Percentiles rank a stretch among this genome's conserved stretches.
Evolutionary conservation across 441 rosid genomes (phyloP).

Genomic region (Populus hybrid): DNA sequence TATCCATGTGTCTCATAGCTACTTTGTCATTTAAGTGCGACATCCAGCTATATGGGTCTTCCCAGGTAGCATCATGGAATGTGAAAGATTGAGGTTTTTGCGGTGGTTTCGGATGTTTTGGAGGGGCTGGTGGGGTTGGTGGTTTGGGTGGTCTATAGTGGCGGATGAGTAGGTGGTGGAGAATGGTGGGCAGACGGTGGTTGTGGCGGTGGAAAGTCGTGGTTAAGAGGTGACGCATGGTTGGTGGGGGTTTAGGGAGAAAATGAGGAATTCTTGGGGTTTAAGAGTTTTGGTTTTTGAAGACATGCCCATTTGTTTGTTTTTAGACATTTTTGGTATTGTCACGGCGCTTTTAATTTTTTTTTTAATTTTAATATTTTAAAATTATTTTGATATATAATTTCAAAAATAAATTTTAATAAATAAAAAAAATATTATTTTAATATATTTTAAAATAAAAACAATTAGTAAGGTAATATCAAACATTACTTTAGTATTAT

Average conservation of each 20-base stretch:
- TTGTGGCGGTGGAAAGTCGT: conserved; percentile 24
- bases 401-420: too few species aligned
- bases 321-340: too few species aligned
- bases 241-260: background rate
- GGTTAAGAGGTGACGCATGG: conserved; percentile 36
- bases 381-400: too few species aligned
- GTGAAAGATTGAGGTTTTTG: conserved; percentile 72
- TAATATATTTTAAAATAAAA: too few species aligned
- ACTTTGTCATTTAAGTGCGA: conserved; percentile 79
- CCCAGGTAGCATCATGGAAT: conserved; percentile 73
- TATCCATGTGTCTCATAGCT: conserved; percentile 97
- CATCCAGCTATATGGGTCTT: conserved; percentile 97
- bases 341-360: too few species aligned
- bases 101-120: conserved; percentile 80
- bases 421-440: too few species aligned
- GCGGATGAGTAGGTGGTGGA: conserved; percentile 27
- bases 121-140: conserved; percentile 53
- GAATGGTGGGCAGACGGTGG: conserved; percentile 12
- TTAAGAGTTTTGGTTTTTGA: background rate
- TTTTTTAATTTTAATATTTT: too few species aligned
- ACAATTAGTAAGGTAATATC: too few species aligned
- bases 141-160: conserved; percentile 46
- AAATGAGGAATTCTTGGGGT: background rate
- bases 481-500: too few species aligned
- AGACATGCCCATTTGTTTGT: background rate